phyloP scores from a whole-genome alignment of 177 flowering plant genomes.

The Vitis hybrid region DNA sequence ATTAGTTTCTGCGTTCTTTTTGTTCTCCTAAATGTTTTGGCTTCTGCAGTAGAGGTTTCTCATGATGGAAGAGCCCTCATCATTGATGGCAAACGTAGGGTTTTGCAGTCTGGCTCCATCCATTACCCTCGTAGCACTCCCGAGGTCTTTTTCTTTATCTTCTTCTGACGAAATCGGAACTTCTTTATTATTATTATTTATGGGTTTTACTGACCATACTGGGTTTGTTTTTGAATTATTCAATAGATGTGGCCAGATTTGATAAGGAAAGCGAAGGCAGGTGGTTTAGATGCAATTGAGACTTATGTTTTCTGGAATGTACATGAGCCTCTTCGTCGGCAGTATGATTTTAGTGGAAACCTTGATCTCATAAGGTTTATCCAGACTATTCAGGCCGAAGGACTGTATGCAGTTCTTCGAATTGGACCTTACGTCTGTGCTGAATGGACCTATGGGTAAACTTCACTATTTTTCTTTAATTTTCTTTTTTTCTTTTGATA shows the following conservation, averaged over 20 bases:
- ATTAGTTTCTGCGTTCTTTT: background rate
- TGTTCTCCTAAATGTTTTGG: too few relatives aligned
- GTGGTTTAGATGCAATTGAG: constrained; percentile 58
- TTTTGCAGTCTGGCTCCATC: constrained; percentile 51
- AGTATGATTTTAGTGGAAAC: constrained; percentile 64
- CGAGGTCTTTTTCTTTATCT: constrained; percentile 21
- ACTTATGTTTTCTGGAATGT: constrained; percentile 72
- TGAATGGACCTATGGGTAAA: constrained; percentile 63
- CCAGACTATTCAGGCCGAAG: constrained; percentile 51
- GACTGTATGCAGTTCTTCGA: constrained; percentile 49
- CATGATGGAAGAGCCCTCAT: constrained; percentile 47
- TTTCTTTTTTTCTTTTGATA: background rate
- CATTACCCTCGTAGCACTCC: constrained; percentile 63
- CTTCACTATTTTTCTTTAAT: background rate
- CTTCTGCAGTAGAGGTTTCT: constrained; percentile 27
- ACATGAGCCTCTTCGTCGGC: constrained; percentile 55
- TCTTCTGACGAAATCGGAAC: background rate
- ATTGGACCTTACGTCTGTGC: constrained; percentile 63
- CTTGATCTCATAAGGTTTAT: constrained; percentile 56
- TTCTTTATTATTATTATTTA: background rate
- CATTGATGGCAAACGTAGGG: constrained; percentile 42
- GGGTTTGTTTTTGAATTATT: background rate
- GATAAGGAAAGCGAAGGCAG: constrained; percentile 51
- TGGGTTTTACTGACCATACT: background rate
- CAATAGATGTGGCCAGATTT: constrained; percentile 65